Evolutionary conservation across 2,329 filamentous ascomycete species (phyloP).

Genomic region (Cordyceps fumosorosea): DNA sequence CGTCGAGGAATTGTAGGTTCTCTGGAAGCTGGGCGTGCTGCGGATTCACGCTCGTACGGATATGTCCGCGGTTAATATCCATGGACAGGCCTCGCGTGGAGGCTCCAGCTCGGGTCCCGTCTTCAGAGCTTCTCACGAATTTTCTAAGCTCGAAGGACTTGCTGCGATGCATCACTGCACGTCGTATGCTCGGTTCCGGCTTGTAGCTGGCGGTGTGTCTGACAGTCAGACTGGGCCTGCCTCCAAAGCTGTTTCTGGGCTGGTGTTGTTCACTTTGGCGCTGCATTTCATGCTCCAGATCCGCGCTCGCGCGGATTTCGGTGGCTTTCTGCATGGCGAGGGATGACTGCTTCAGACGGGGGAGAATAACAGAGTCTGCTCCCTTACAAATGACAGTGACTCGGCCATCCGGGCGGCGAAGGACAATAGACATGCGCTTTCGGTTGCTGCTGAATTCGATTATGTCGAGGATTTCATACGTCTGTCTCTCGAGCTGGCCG

Average conservation of each 20-base stretch:
- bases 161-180: slow-evolving; percentile 29
- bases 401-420: slow-evolving; percentile 76
- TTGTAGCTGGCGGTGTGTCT: slow-evolving; percentile 35
- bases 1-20: slow-evolving; percentile 46
- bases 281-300: slow-evolving; percentile 50
- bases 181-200: slow-evolving; percentile 15
- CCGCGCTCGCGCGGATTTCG: slow-evolving; percentile 56
- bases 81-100: slow-evolving; percentile 41
- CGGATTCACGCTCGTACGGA: slow-evolving; percentile 24
- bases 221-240: slow-evolving; percentile 45
- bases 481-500: slow-evolving; percentile 43
- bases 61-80: slow-evolving; percentile 31
- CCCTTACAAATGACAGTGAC: slow-evolving; percentile 86
- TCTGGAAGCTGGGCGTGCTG: slow-evolving; percentile 52
- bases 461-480: slow-evolving; percentile 75
- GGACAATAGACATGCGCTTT: slow-evolving; percentile 85
- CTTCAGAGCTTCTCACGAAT: slow-evolving; percentile 32
- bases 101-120: slow-evolving; percentile 30
- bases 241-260: slow-evolving; percentile 48
- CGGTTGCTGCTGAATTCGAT: slow-evolving; percentile 87
- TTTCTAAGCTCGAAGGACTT: slow-evolving; percentile 40
- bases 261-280: slow-evolving; percentile 51
- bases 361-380: slow-evolving; percentile 76
- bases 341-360: slow-evolving; percentile 63
- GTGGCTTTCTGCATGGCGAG: slow-evolving; percentile 71